Percentiles rank a stretch among this genome's conserved stretches.
phyloP scores from a whole-genome alignment of 139 green algal genomes.

The Nannochloris sp. region DNA sequence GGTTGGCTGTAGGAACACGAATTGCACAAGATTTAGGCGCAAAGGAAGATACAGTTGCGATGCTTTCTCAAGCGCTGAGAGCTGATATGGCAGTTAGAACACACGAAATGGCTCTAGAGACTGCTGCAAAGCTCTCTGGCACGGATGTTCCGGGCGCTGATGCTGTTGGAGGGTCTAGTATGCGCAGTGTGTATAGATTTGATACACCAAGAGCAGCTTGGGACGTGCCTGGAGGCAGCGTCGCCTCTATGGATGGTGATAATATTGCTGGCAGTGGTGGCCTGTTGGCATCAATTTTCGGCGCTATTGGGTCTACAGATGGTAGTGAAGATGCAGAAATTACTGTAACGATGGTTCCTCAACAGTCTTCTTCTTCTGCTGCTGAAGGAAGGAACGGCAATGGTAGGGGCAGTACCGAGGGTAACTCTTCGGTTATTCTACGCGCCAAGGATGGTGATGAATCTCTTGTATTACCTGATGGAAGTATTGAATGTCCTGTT shows the following conservation, averaged over 20 bases:
- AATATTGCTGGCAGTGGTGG: not conserved
- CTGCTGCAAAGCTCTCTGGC: not conserved
- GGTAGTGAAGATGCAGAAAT: no score
- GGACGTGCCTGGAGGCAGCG: not conserved
- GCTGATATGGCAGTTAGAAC: conserved; percentile 20
- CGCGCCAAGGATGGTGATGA: no score
- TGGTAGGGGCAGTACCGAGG: no score
- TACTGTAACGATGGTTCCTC: no score
- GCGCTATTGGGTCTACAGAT: not conserved
- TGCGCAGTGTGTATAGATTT: not conserved
- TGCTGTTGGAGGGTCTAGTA: not conserved
- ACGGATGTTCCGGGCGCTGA: not conserved
- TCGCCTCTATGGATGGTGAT: not conserved
- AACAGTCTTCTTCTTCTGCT: no score
- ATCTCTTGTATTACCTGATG: no score
- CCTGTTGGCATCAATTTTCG: conserved; percentile 3
- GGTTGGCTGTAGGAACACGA: conserved; percentile 47
- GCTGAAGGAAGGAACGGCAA: no score
- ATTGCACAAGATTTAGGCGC: conserved; percentile 41
- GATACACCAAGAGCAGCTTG: not conserved
- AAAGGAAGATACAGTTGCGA: conserved; percentile 3
- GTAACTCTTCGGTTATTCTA: no score
- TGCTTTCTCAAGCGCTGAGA: conserved; percentile 29
- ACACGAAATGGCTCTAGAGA: not conserved
- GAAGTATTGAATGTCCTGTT: no score